Evolutionary conservation across 371 early-diverging fungal genomes (phyloP).

Genomic region (Sanchytrium tribonematis): DNA sequence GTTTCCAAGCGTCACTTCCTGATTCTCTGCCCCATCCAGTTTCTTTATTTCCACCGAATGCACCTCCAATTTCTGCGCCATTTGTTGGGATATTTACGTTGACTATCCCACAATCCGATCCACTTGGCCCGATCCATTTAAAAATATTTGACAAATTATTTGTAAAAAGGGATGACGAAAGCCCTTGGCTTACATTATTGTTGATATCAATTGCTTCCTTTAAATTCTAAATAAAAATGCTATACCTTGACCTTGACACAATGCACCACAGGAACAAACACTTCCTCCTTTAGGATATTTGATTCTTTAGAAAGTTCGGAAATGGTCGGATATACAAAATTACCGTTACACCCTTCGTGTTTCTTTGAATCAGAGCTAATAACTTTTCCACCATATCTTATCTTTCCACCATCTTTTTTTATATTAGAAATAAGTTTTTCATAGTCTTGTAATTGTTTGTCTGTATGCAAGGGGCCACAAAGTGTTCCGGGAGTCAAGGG

Average conservation of each 20-base stretch:
- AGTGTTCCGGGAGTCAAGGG: conserved; percentile 50
- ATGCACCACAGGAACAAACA: conserved; percentile 81
- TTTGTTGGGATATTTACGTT: conserved; percentile 91
- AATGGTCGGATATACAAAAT: conserved; percentile 86
- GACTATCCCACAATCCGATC: conserved; percentile 88
- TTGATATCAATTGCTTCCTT: conserved; percentile 66
- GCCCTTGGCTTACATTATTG: conserved; percentile 68
- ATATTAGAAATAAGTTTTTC: conserved; percentile 39
- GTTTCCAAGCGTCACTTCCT: conserved; percentile 82
- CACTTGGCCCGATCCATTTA: conserved; percentile 72
- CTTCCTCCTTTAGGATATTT: conserved; percentile 60
- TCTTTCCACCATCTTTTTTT: conserved; percentile 53
- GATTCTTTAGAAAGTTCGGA: conserved; percentile 42
- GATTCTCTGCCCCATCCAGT: conserved; percentile 81
- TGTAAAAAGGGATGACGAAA: conserved; percentile 68
- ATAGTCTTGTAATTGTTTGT: conserved; percentile 43
- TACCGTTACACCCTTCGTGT: conserved; percentile 21
- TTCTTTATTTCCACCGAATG: conserved; percentile 91
- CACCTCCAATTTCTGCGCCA: conserved; percentile 92
- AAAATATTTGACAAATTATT: conserved; percentile 46
- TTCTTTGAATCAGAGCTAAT: conserved; percentile 9
- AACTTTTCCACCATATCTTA: conserved; percentile 54
- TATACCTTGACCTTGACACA: conserved; percentile 41
- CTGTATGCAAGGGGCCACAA: conserved; percentile 81
- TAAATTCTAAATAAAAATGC: conserved; percentile 18